These are phyloP conservation scores for Colletotrichum kahawae DNA, from an alignment of 2,329 filamentous ascomycete species.

Conservation along the genomic window DNA sequence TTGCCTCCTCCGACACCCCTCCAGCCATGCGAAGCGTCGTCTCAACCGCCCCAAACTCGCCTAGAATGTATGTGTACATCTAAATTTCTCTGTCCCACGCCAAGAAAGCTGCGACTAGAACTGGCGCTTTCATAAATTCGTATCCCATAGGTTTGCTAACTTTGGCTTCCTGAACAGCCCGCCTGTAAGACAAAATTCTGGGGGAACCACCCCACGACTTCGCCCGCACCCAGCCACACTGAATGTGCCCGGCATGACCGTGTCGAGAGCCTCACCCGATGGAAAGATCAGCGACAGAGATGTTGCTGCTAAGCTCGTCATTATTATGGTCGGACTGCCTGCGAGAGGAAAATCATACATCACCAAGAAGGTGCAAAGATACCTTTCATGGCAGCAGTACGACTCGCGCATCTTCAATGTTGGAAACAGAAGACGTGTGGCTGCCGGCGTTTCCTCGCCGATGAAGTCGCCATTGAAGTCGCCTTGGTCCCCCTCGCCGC, in stretches of 20 bases:
- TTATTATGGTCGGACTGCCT: slow-evolving; percentile 97
- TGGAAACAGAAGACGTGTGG: slow-evolving; percentile 85
- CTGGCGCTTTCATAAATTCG: background rate
- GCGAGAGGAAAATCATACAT: slow-evolving; percentile 98
- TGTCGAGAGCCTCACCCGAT: slow-evolving; percentile 93
- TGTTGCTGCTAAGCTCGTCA: slow-evolving; percentile 94
- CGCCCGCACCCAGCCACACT: slow-evolving; percentile 89
- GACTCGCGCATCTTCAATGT: slow-evolving; percentile 98
- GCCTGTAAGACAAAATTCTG: slow-evolving; percentile 75
- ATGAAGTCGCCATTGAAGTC: slow-evolving; percentile 44
- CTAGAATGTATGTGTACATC: slow-evolving; percentile 54
- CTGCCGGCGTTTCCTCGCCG: slow-evolving; percentile 62
- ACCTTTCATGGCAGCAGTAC: slow-evolving; percentile 97
- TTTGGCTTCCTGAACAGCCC: slow-evolving; percentile 51
- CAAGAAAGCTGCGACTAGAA: slow-evolving; percentile 4
- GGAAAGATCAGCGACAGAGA: slow-evolving; percentile 92
- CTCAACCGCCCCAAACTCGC: slow-evolving; percentile 64
- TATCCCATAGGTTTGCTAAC: slow-evolving; percentile 14
- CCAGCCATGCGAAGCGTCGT: slow-evolving; percentile 61
- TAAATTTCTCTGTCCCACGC: background rate
- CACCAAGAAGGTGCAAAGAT: slow-evolving; percentile 95
- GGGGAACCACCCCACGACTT: slow-evolving; percentile 76
- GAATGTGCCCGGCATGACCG: slow-evolving; percentile 95
- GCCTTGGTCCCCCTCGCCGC: slow-evolving; percentile 37
- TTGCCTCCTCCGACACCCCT: slow-evolving; percentile 49